Base-by-base conservation (phyloP, 2,329 filamentous ascomycete species). In the Shiraia sp. region DNA sequence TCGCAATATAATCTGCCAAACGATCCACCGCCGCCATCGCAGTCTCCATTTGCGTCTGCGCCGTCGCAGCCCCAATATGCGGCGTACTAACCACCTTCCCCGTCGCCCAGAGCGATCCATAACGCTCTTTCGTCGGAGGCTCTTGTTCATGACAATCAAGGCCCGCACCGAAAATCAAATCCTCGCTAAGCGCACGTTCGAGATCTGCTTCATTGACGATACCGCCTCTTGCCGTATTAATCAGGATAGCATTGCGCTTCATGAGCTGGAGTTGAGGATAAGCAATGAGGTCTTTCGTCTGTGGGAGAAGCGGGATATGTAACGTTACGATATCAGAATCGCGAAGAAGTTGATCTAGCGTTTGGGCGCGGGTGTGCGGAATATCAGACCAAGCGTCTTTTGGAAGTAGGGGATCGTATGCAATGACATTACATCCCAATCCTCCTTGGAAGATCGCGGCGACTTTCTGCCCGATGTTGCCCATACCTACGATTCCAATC, bases 141-240 rank as follows among this genome's bases (percentile, higher is more conserved):
- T 79, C 76, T 13, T 64, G 57, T 28, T 66, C 63, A 37, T 76
- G 75, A n/a, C 77, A 75, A 59, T 79, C 76, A 2, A 73, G 68
- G 14, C 73, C 76, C 2, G 73, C 75, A 1, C 75, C 75, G 10
- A 69, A 68, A 29, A 78, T 73, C 36, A 59, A 54, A 4, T 62
- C 60, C n/a, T 71, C 61, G 22, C 62, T 65, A 39, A 79, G 51
- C 3, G 73, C 75, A 10, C 52, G 56, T 10, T 71, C 64, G n/a
- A 79, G 54, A 9, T 74, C 75, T 2, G 56, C 55, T 55, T 79
- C 76, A 37, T 79, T 70, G 12, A 79, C 68, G 10, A 77, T 70
- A 0, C 74, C 75, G 12, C 75, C 75, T 8, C 75, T 68, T 3
- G 72, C 71, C 16, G 75, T 66, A 41, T 78, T 78, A 47, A 77